Evolutionary conservation across 2,329 filamentous ascomycete genomes (phyloP).

Genomic region (Cordyceps cicadae): DNA sequence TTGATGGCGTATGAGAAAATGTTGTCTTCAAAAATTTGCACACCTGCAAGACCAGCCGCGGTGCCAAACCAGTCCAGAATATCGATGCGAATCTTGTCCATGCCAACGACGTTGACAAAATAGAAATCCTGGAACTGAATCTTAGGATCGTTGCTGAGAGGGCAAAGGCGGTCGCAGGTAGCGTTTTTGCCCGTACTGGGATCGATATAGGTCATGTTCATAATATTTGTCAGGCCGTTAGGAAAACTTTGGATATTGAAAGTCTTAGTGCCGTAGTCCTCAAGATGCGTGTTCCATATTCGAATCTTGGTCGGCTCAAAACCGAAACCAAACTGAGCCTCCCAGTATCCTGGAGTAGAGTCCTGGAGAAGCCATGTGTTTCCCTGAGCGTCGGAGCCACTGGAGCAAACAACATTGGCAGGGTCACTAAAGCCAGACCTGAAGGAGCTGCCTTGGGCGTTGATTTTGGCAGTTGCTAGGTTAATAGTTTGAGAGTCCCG

Average conservation of each 20-base stretch:
- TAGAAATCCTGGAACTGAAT: constrained; percentile 76
- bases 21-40: constrained; percentile 80
- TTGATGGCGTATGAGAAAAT: constrained; percentile 79
- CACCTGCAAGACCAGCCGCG: constrained; percentile 76
- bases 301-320: constrained; percentile 83
- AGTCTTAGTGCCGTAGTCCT: constrained; percentile 78
- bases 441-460: constrained; percentile 53
- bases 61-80: constrained; percentile 79
- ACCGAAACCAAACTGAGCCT: constrained; percentile 71
- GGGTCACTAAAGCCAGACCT: constrained; percentile 64
- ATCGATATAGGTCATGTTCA: constrained; percentile 91
- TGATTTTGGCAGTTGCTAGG: constrained; percentile 67
- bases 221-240: constrained; percentile 58
- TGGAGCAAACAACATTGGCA: constrained; percentile 70
- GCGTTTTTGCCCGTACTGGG: constrained; percentile 56
- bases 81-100: constrained; percentile 79
- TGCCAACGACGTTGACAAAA: constrained; percentile 81
- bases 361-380: constrained; percentile 74
- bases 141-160: constrained; percentile 63
- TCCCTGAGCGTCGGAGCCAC: constrained; percentile 57
- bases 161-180: constrained; percentile 74
- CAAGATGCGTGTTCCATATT: constrained; percentile 76
- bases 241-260: constrained; percentile 83
- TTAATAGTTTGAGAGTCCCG: constrained; percentile 77
- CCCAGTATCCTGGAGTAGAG: constrained; percentile 70